phyloP scores from a whole-genome alignment of 2,329 filamentous ascomycete genomes.

The Xylaria sp. region DNA sequence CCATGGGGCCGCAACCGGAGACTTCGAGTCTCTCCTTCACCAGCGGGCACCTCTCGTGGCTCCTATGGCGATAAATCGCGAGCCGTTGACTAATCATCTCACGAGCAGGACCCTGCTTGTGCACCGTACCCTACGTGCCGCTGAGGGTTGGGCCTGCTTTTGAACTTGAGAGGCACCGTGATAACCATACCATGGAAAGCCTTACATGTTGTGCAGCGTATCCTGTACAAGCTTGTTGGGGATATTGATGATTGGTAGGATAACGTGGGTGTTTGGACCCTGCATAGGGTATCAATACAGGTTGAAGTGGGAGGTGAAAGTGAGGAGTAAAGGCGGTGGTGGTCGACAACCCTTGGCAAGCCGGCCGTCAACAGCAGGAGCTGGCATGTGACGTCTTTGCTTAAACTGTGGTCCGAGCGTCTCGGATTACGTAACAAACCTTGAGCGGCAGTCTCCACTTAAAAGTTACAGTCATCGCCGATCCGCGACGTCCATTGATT shows the following conservation, averaged over 20 bases:
- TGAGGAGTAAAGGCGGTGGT: not conserved
- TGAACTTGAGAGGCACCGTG: not conserved
- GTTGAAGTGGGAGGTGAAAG: not conserved
- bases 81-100: not conserved
- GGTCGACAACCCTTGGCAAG: not conserved
- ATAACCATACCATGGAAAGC: not conserved
- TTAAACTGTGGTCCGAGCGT: not conserved
- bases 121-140: not conserved
- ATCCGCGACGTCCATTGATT: not conserved
- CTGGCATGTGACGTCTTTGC: not conserved
- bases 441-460: not conserved
- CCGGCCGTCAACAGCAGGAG: not conserved
- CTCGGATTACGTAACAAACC: not conserved
- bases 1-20: no score
- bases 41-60: not conserved
- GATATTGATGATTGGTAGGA: conserved; percentile 9
- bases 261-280: not conserved
- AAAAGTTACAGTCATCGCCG: not conserved
- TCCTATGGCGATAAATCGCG: not conserved
- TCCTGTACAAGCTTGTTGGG: conserved; percentile 27
- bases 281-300: not conserved
- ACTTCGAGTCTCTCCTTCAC: no score
- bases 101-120: not conserved
- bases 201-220: conserved; percentile 30
- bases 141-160: not conserved